Base-by-base conservation (phyloP, 1,284 basidiomycete species). In the Tilletia setariae region DNA sequence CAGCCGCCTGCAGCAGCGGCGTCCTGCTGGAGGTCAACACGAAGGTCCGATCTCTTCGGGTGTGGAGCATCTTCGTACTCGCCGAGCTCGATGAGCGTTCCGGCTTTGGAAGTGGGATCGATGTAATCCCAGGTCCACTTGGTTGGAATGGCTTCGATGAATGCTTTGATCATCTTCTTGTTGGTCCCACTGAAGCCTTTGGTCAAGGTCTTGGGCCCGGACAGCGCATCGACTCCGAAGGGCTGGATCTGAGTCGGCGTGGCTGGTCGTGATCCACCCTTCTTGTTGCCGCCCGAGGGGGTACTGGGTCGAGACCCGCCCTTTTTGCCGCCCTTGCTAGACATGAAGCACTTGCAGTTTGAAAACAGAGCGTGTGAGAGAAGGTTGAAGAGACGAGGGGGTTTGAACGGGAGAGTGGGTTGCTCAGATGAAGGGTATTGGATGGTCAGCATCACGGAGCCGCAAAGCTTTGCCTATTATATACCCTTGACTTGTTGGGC, bases 151-250 rank as follows among this genome's bases (percentile, higher is more conserved):
- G 47, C 47, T 25, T n/a, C 19, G 23, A 49, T 49, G 47, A 49
- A 49, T 9, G 8, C n/a, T 49, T 49, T 49, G 47, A 49, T 25
- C n/a, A 49, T 49, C n/a, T 49, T 25, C 47, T 49, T 49, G n/a
- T 49, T 49, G 2, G 47, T 49, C 9, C n/a, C n/a, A 19, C n/a
- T n/a, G 47, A 49, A 49, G 47, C 47, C 47, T 9, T 7, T 49
- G 11, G 47, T 49, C 47, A 49, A 49, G 11, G 35, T 40, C 35
- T 40, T 40, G 7, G 47, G 47, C 23, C 11, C 4, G 8, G 19
- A 2, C n/a, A 49, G 16, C 8, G 47, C 47, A 25, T 49, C 47
- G n/a, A 49, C 47, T 8, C 47, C 47, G 4, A 49, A 49, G 9
- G 47, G 8, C n/a, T n/a, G n/a, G 47, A 19, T 7, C 47, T 49